Conservation (phyloP, 1,284 basidiomycete genomes). For the Trametes pubescens region DNA sequence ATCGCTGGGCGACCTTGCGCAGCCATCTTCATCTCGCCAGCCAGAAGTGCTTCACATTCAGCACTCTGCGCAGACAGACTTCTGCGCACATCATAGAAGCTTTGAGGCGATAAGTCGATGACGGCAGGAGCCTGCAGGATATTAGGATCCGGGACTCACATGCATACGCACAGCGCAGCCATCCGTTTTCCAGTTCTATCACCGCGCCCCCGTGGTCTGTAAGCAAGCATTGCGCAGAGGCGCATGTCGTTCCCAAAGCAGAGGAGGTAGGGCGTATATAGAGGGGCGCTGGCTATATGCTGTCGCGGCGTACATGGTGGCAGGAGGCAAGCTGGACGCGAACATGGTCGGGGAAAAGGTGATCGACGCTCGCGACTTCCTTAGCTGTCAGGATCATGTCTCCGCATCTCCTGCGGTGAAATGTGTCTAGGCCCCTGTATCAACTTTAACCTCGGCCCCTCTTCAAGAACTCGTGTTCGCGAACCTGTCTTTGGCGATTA, state of each 20-base stretch:
- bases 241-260: too few species aligned
- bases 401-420: too few species aligned
- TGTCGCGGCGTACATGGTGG: background rate
- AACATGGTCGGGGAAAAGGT: conserved; percentile 14
- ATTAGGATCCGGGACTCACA: too few species aligned
- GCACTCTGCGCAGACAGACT: background rate
- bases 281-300: background rate
- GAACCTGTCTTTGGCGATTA: too few species aligned
- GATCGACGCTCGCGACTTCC: conserved; percentile 10
- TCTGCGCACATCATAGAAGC: conserved; percentile 13
- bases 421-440: too few species aligned
- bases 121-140: conserved; percentile 4
- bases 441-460: too few species aligned
- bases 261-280: too few species aligned
- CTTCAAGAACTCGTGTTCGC: too few species aligned
- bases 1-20: conserved; percentile 11
- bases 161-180: background rate
- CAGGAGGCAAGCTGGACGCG: conserved; percentile 5
- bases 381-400: too few species aligned
- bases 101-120: background rate
- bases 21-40: conserved; percentile 3
- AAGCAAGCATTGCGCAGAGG: too few species aligned
- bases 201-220: background rate
- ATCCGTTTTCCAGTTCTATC: background rate
- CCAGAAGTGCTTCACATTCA: conserved; percentile 7